Base-by-base conservation (phyloP, 1,284 basidiomycete species). In the Lentinula novae-zelandiae region DNA sequence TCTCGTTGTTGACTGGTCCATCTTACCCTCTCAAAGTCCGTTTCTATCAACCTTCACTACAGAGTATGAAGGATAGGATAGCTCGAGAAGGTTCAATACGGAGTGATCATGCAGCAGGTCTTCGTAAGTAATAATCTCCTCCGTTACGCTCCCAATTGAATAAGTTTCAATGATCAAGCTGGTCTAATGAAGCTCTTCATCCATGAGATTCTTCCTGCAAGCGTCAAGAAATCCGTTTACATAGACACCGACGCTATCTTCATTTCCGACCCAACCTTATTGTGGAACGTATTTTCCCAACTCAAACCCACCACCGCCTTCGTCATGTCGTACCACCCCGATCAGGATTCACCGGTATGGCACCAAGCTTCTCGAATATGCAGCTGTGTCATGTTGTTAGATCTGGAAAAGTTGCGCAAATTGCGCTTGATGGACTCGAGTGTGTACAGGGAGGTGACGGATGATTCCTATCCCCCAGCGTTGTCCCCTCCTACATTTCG, bases 161-260 rank as follows among this genome's bases (percentile, higher is more conserved):
- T 27, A 27, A 27, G 9, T 34, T 51, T 34, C 27, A 34, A 3
- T 13, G 10, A 4, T 44, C 49, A 22, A 79, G 77, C 75, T 57
- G 78, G 78, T 8, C 72, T 78, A 55, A 78, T 80, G 75, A 79
- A 80, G 63, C 70, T 80, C 36, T 78, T 80, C 67, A 71, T 80
- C 57, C 78, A 79, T 62, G 77, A 79, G 62, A 73, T 79, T 20
- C 67, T 79, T 49, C 77, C 74, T 7, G 54, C 66, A 12, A 62
- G 69, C 36, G 75, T 81, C 53, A 69, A 71, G 60, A 78, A 74
- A 66, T 73, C 74, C 15, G 80, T 81, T 58, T 82, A 75, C 65
- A 68, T 82, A 60, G 80, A 82, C 67, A 80, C 79, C 7, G 79
- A 82, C 65, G 78, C 80, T 1, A 72, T 81, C 63, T 78, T 81